Conservation (phyloP, 164 flowering plant species). For the Sextonia rubra region DNA sequence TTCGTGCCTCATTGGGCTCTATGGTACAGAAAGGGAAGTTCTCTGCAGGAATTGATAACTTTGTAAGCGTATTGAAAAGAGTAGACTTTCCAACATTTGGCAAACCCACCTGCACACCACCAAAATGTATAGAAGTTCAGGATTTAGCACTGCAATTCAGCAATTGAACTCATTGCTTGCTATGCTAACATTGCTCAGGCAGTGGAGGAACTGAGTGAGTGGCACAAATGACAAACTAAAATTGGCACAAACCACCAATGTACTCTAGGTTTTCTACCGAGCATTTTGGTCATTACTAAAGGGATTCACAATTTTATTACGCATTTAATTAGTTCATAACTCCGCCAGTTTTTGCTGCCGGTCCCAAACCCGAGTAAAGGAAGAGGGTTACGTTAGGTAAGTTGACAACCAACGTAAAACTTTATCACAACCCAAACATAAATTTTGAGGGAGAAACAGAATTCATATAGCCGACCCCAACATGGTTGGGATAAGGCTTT, state of each 20-base stretch:
- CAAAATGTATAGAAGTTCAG: constrained; percentile 5
- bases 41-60: constrained; percentile 88
- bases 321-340: background rate
- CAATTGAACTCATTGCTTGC: background rate
- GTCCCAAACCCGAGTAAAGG: too few species aligned
- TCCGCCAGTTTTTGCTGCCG: too few species aligned
- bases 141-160: background rate
- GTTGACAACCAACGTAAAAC: too few species aligned
- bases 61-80: constrained; percentile 92
- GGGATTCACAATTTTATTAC: background rate
- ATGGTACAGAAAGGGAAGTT: constrained; percentile 98
- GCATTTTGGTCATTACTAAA: background rate
- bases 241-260: background rate
- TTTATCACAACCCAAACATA: too few species aligned
- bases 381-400: too few species aligned
- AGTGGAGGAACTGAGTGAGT: background rate
- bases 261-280: background rate
- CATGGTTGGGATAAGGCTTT: too few species aligned
- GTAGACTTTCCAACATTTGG: constrained; percentile 99
- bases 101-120: constrained; percentile 70
- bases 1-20: constrained; percentile 95
- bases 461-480: too few species aligned
- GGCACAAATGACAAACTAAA: background rate
- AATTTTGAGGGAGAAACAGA: too few species aligned
- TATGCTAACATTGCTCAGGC: background rate